phyloP scores from a whole-genome alignment of 495 filamentous ascomycete genomes.

The Xylona heveae region DNA sequence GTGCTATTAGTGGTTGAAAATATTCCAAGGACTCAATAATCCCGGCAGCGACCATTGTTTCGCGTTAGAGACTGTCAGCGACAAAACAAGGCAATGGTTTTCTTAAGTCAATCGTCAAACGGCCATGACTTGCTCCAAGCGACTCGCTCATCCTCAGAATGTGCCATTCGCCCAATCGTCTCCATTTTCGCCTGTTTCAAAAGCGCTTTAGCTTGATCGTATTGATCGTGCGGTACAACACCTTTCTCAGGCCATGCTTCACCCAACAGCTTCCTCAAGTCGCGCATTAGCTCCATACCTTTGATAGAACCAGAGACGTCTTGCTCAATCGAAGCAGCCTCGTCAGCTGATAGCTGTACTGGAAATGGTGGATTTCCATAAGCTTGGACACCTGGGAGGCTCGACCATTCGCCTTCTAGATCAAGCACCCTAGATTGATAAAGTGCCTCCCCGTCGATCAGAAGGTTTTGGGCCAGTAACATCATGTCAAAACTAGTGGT shows the following conservation, averaged over 20 bases:
- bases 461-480: slow-evolving; percentile 10
- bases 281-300: slow-evolving; percentile 16
- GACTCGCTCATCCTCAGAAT: no score
- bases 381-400: slow-evolving; percentile 12
- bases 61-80: no score
- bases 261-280: slow-evolving; percentile 14
- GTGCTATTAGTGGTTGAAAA: no score
- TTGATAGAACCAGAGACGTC: slow-evolving; percentile 14
- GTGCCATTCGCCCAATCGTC: no score
- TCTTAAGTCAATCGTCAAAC: no score
- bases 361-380: slow-evolving; percentile 12
- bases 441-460: slow-evolving; percentile 16
- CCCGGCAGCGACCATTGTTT: no score
- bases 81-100: no score
- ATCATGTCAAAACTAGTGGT: slow-evolving; percentile 10
- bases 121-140: no score
- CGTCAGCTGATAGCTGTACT: slow-evolving; percentile 14
- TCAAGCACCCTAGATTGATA: slow-evolving; percentile 16
- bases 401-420: slow-evolving; percentile 15
- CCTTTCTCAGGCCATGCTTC: slow-evolving; percentile 17
- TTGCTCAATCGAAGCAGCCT: slow-evolving; percentile 13
- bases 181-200: no score
- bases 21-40: no score
- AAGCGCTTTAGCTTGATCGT: slow-evolving; percentile 12
- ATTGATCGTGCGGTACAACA: slow-evolving; percentile 16